Evolutionary conservation across 192 early-diverging fungal species (phyloP).

Genomic region (Gigaspora rosea): DNA sequence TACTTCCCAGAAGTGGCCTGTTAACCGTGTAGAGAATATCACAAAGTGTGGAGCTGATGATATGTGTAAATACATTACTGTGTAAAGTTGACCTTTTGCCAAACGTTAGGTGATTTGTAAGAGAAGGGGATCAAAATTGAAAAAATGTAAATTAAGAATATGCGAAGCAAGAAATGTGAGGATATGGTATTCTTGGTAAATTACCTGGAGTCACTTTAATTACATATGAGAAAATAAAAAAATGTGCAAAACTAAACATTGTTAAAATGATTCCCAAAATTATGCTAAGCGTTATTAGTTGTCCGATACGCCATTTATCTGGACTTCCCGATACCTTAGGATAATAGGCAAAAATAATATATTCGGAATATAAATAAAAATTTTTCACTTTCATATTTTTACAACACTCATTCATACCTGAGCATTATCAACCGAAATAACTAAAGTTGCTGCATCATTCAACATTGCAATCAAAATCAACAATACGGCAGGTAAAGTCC

Average conservation of each 20-base stretch:
- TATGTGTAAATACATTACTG: conserved; percentile 93
- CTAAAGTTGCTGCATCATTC: no score
- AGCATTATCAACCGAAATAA: no score
- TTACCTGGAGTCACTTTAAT: neutral
- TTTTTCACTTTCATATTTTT: no score
- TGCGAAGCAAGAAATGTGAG: neutral
- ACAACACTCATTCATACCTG: no score
- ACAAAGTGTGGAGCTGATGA: conserved; percentile 93
- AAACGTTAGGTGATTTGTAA: neutral
- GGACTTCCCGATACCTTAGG: no score
- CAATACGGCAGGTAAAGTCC: conserved; percentile 75
- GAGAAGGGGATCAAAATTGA: neutral
- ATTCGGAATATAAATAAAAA: no score
- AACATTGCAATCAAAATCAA: conserved; percentile 71
- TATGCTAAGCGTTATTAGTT: conserved; percentile 63
- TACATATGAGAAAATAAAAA: neutral
- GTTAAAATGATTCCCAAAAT: conserved; percentile 60
- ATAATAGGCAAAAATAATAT: no score
- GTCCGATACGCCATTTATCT: no score
- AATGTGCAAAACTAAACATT: conserved; percentile 8
- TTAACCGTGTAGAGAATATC: conserved; percentile 89
- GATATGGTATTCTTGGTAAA: neutral
- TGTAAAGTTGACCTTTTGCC: conserved; percentile 55
- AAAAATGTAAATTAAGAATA: neutral
- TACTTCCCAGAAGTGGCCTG: conserved; percentile 85